phyloP scores from a whole-genome alignment of 2,329 filamentous ascomycete species.

The Nemania abortiva region DNA sequence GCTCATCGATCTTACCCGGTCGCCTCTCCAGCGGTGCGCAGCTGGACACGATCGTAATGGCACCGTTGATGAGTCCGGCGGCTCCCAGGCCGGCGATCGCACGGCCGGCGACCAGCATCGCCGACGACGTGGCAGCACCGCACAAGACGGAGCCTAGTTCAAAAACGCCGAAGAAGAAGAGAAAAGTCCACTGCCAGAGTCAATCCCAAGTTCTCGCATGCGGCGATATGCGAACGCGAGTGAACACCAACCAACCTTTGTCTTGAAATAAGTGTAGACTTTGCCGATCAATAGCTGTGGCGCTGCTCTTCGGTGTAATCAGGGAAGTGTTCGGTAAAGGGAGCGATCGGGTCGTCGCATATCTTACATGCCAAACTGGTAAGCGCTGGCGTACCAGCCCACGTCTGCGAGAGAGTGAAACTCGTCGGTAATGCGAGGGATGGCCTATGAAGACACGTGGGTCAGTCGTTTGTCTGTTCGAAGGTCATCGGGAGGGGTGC shows the following conservation, averaged over 20 bases:
- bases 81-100: constrained; percentile 25
- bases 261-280: background rate
- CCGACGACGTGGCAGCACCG: constrained; percentile 16
- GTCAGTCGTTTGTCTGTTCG: too few relatives aligned
- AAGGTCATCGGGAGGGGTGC: too few relatives aligned
- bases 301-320: too few relatives aligned
- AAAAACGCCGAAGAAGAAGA: constrained; percentile 24
- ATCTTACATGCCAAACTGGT: constrained; percentile 18
- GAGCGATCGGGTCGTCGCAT: background rate
- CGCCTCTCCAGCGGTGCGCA: constrained; percentile 29
- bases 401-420: constrained; percentile 6
- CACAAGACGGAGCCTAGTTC: constrained; percentile 28
- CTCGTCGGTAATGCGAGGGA: constrained; percentile 11
- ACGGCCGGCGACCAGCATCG: constrained; percentile 31
- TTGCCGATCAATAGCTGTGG: background rate
- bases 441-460: too few relatives aligned
- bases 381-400: constrained; percentile 17
- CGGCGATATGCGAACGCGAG: background rate
- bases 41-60: constrained; percentile 22
- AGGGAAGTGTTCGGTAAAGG: too few relatives aligned
- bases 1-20: too few relatives aligned
- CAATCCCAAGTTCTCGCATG: too few relatives aligned
- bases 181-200: constrained; percentile 34
- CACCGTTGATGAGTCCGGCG: constrained; percentile 35
- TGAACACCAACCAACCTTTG: background rate